Base-by-base conservation (phyloP, 2,329 filamentous ascomycete genomes). In the Aspergillus cejpii region DNA sequence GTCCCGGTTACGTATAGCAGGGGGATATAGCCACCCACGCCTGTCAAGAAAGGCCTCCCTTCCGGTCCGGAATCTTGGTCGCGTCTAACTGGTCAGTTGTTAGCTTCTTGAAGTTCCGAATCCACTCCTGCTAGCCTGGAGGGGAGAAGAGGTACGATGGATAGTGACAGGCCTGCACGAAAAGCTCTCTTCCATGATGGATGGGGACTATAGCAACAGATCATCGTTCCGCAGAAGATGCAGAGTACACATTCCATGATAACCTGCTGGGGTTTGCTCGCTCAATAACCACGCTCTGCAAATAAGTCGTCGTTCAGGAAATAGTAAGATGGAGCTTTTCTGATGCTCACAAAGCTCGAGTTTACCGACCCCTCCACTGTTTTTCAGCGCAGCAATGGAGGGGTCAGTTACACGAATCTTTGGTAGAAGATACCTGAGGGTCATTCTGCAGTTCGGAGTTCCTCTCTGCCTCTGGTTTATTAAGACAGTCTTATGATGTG, bases 21-120 rank as follows among this genome's bases (percentile, higher is more conserved):
- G 15, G 42, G 41, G 3, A 46, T 39, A 39, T 19, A 45, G 29
- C 31, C 34, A 6, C 45, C 49, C 2, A 55, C 44, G 2, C 51
- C 54, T 8, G 54, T 55, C 37, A 56, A 14, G 31, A 56, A 56
- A 5, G 50, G 50, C 29, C 20, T 41, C 8, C 44, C 44, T 14
- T 50, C 44, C 20, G 45, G 26, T 14, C 42, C 37, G n/a, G 48
- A 45, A 19, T 43, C 24, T 12, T 37, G n/a, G 20, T 37, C 46
- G 37, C 41, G 45, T 24, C 53, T 47, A n/a, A 56, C 53, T 56
- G 24, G 10, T 24, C 12, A 21, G 24, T n/a, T 11, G 27, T 28
- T 3, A 28, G 10, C 12, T n/a, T 28, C 27, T 12, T 5, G 11
- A 28, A 5, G 11, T n/a, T 8, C 26, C 14, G 4, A 28, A n/a